These are phyloP conservation scores for Boletus reticuloceps DNA, from an alignment of 768 basidiomycete species.

Conservation along the genomic window DNA sequence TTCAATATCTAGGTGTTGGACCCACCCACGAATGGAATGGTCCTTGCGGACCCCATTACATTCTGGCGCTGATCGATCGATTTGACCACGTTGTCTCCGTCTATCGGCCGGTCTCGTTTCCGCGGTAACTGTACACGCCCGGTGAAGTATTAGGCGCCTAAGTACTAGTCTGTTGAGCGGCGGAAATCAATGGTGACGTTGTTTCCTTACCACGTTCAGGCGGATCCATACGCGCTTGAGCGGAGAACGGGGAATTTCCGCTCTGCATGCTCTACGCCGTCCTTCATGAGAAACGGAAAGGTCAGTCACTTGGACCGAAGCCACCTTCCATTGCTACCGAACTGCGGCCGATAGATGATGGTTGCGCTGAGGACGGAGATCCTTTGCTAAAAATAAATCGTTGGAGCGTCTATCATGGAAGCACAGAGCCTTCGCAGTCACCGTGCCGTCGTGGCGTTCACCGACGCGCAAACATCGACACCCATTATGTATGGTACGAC, in stretches of 20 bases:
- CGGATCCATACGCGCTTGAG: slow-evolving; percentile 1
- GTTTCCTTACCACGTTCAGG: background rate
- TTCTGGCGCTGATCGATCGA: slow-evolving; percentile 5
- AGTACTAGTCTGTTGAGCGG: background rate
- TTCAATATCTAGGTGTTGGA: background rate
- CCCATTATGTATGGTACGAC: too few species aligned
- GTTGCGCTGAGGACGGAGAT: background rate
- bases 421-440: background rate
- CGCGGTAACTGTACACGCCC: background rate
- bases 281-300: slow-evolving; percentile 1
- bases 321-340: slow-evolving; percentile 11
- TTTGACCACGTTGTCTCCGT: background rate
- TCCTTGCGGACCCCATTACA: background rate
- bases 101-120: too few species aligned
- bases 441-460: too few species aligned
- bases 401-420: background rate
- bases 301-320: background rate
- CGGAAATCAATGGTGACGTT: background rate
- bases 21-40: background rate
- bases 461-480: too few species aligned
- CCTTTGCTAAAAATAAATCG: background rate
- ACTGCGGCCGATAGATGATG: slow-evolving; percentile 2
- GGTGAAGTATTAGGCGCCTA: background rate
- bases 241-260: slow-evolving; percentile 5
- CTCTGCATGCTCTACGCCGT: background rate